Conservation (phyloP, 129 eudicot species). For the Chrysanthemum makinoi region DNA sequence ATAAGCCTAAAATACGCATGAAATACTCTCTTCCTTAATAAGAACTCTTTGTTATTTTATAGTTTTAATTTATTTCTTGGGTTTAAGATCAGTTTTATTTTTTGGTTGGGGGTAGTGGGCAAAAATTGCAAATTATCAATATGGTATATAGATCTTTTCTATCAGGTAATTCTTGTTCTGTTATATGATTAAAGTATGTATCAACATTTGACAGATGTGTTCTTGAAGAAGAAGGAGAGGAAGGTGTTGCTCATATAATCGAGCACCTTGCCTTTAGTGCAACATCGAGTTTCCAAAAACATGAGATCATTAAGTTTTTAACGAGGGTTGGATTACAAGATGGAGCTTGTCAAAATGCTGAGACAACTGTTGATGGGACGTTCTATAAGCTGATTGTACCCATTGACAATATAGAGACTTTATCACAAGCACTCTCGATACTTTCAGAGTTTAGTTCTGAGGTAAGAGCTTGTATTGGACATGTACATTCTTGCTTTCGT, state of each 20-base stretch:
- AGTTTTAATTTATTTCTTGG: too few species aligned
- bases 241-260: not conserved
- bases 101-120: too few species aligned
- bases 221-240: not conserved
- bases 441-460: constrained; percentile 3
- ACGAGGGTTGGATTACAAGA: not conserved
- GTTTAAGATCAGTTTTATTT: too few species aligned
- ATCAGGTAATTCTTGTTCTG: not conserved
- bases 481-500: not conserved
- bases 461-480: not conserved
- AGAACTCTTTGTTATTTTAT: too few species aligned
- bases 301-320: not conserved
- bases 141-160: not conserved
- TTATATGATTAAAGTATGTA: not conserved
- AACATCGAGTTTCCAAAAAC: not conserved
- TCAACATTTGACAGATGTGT: not conserved
- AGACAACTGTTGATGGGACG: constrained; percentile 1
- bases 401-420: not conserved
- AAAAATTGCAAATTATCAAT: not conserved
- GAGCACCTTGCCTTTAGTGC: not conserved
- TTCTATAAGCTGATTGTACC: constrained; percentile 1
- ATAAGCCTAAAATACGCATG: too few species aligned
- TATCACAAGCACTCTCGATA: not conserved
- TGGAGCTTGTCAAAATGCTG: constrained; percentile 1
- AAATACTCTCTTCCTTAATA: too few species aligned